phyloP scores from a whole-genome alignment of 2,329 filamentous ascomycete species.

The Fusarium virguliforme region DNA sequence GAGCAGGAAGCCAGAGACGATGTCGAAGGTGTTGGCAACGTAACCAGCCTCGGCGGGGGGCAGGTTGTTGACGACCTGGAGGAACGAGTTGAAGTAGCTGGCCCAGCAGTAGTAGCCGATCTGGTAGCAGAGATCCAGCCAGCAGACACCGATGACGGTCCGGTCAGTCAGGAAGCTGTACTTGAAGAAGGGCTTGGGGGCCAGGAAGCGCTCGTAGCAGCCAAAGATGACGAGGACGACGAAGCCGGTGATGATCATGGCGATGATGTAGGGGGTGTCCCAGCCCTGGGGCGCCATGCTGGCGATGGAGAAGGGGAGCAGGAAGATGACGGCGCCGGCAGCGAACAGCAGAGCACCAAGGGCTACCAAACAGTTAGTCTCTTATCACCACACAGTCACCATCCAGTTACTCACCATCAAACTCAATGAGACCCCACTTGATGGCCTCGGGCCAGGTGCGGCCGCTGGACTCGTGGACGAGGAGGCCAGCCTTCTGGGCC shows the following conservation, averaged over 20 bases:
- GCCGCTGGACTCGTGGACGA: conserved; percentile 57
- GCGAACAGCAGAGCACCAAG: conserved; percentile 68
- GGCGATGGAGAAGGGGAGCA: conserved; percentile 73
- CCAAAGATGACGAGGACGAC: conserved; percentile 66
- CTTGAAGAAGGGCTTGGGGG: conserved; percentile 71
- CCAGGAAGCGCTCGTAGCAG: conserved; percentile 69
- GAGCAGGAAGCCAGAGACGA: conserved; percentile 65
- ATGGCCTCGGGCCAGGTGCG: conserved; percentile 64
- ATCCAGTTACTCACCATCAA: conserved; percentile 50
- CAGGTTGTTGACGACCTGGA: conserved; percentile 67
- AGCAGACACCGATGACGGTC: conserved; percentile 66
- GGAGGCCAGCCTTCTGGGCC: conserved; percentile 67
- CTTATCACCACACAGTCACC: conserved; percentile 24
- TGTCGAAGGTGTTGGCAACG: conserved; percentile 63
- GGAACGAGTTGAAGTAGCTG: conserved; percentile 66
- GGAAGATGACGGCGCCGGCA: conserved; percentile 66
- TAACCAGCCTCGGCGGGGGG: conserved; percentile 65
- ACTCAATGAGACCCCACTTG: conserved; percentile 43
- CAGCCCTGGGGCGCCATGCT: conserved; percentile 61
- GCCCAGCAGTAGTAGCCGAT: conserved; percentile 64
- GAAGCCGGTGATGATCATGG: conserved; percentile 72
- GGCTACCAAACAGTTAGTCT: conserved; percentile 60
- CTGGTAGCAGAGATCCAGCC: conserved; percentile 59
- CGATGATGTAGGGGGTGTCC: conserved; percentile 66
- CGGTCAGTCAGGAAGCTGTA: conserved; percentile 65